These are phyloP conservation scores for Myxozyma melibiosi DNA, from an alignment of 805 yeast genomes.

Conservation along the genomic window DNA sequence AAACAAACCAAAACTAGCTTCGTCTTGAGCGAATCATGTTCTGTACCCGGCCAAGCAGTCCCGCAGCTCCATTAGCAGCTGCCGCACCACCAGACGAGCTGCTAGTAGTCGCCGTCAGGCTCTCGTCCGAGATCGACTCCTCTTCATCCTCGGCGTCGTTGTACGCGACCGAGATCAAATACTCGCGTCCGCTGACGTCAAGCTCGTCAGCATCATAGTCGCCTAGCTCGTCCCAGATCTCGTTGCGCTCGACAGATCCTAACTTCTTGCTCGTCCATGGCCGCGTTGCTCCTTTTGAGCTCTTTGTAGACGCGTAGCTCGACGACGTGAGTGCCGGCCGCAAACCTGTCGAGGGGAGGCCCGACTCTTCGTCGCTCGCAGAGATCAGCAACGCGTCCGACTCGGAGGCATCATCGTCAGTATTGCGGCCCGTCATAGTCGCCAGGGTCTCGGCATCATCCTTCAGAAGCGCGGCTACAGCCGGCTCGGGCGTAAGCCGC, in stretches of 20 bases:
- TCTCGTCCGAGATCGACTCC: slow-evolving; percentile 29
- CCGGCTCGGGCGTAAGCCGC: slow-evolving; percentile 42
- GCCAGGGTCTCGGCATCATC: slow-evolving; percentile 23
- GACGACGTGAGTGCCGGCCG: slow-evolving; percentile 3
- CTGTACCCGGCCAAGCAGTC: slow-evolving; percentile 21
- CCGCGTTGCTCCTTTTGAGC: neutral
- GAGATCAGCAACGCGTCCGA: slow-evolving; percentile 16
- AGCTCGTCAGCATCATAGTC: slow-evolving; percentile 27
- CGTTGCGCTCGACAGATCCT: slow-evolving; percentile 27
- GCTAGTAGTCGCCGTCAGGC: slow-evolving; percentile 23
- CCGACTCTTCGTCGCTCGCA: slow-evolving; percentile 19
- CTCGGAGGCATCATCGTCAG: slow-evolving; percentile 26
- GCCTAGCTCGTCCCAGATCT: slow-evolving; percentile 31
- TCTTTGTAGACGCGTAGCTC: neutral
- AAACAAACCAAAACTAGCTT: neutral
- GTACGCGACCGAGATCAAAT: slow-evolving; percentile 23
- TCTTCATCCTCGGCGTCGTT: slow-evolving; percentile 23
- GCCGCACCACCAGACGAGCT: slow-evolving; percentile 1
- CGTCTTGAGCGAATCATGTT: slow-evolving; percentile 14
- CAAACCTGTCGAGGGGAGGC: slow-evolving; percentile 3
- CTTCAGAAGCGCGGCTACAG: slow-evolving; percentile 7
- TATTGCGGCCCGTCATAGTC: neutral
- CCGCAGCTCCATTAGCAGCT: neutral
- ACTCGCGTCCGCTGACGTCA: slow-evolving; percentile 14
- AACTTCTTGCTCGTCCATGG: slow-evolving; percentile 31